phyloP scores from a whole-genome alignment of 768 basidiomycete species.

The Podaxis mareebaensis region DNA sequence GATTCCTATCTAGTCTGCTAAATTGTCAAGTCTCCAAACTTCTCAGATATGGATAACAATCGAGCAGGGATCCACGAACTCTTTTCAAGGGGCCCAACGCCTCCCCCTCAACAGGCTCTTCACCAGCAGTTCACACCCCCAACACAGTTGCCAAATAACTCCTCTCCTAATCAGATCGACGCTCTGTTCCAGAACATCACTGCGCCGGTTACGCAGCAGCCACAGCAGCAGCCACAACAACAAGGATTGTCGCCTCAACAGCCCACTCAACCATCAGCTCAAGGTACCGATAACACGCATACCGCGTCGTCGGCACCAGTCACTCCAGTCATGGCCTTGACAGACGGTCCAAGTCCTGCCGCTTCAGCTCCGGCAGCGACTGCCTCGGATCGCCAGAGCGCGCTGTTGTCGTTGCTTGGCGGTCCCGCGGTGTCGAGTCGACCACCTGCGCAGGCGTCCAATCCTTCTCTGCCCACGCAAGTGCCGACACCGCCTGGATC shows the following conservation, averaged over 20 bases:
- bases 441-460: slow-evolving; percentile 17
- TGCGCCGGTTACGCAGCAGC: slow-evolving; percentile 37
- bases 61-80: slow-evolving; percentile 48
- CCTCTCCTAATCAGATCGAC: slow-evolving; percentile 63
- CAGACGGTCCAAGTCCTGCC: slow-evolving; percentile 45
- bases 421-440: slow-evolving; percentile 32
- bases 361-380: slow-evolving; percentile 42
- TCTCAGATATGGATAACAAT: slow-evolving; percentile 28
- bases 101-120: slow-evolving; percentile 37
- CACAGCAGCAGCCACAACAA: slow-evolving; percentile 3
- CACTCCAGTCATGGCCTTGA: slow-evolving; percentile 45
- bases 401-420: slow-evolving; percentile 70
- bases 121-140: slow-evolving; percentile 18
- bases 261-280: slow-evolving; percentile 18
- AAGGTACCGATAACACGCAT: slow-evolving; percentile 27
- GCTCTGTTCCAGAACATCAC: slow-evolving; percentile 63
- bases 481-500: slow-evolving; percentile 71
- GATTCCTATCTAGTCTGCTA: not conserved
- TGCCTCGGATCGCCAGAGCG: slow-evolving; percentile 70
- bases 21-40: slow-evolving; percentile 16
- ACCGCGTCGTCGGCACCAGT: slow-evolving; percentile 32
- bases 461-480: slow-evolving; percentile 33
- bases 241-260: slow-evolving; percentile 30
- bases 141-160: slow-evolving; percentile 39
- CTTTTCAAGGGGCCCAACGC: slow-evolving; percentile 57